phyloP scores from a whole-genome alignment of 225 moss, liverwort and hornwort genomes.

The Polytrichum commune region DNA sequence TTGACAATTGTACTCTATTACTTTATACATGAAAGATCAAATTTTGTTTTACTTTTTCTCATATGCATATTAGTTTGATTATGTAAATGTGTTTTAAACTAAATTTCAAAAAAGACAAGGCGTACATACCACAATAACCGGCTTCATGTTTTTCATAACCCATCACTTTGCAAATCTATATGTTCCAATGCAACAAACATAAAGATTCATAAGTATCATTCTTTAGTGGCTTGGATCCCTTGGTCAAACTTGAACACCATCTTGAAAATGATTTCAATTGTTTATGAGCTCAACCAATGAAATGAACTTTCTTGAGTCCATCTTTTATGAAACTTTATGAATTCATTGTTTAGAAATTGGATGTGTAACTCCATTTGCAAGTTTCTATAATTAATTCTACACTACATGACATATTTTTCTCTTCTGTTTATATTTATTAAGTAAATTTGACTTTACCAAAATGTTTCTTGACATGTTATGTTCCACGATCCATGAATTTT shows the following conservation, averaged over 20 bases:
- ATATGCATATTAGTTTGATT: background rate
- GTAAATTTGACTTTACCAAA: no score
- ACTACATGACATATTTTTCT: no score
- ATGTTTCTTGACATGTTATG: no score
- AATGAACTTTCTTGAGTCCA: no score
- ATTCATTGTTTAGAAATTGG: fast-evolving
- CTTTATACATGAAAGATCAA: background rate
- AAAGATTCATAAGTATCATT: background rate
- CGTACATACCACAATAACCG: constrained; percentile 30
- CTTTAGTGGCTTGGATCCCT: background rate
- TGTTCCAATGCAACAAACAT: background rate
- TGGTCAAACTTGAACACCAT: no score
- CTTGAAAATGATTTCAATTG: no score
- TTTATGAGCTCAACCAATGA: no score
- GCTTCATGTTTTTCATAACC: constrained; percentile 47
- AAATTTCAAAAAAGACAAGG: background rate
- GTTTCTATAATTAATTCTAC: no score
- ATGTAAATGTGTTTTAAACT: background rate
- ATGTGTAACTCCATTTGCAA: no score
- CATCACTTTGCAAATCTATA: constrained; percentile 58
- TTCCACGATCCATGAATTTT: background rate
- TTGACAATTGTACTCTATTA: background rate
- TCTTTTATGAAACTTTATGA: no score
- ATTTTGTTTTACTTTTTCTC: background rate
- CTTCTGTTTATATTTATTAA: no score